phyloP scores from a whole-genome alignment of 75 land plant genomes.

The Azolla pinnata region DNA sequence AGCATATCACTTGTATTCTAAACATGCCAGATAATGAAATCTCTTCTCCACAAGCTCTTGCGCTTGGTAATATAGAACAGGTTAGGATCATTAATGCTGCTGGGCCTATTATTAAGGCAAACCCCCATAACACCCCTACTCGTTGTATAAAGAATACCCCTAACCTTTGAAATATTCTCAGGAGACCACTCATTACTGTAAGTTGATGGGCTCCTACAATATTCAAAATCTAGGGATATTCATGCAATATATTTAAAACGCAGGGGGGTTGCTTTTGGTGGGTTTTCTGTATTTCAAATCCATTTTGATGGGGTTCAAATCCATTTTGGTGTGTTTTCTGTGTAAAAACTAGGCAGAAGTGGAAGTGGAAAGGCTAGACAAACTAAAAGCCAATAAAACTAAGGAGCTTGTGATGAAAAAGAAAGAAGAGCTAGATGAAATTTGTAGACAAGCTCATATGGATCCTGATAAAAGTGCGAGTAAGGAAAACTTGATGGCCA shows the following conservation, averaged over 20 bases:
- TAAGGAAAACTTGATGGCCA: conserved; percentile 15
- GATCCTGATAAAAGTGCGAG: conserved; percentile 16
- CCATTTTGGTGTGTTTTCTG: neutral
- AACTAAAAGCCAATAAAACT: conserved; percentile 16
- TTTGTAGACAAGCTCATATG: conserved; percentile 20
- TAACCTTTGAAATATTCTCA: too few species aligned
- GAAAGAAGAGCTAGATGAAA: conserved; percentile 23
- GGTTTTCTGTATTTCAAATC: neutral
- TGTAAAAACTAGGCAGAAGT: conserved; percentile 12
- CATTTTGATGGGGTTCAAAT: neutral
- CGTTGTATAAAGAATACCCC: neutral
- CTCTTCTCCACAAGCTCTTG: conserved; percentile 24
- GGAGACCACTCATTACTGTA: too few species aligned
- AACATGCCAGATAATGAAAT: conserved; percentile 24
- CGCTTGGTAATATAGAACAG: conserved; percentile 35
- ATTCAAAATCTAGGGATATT: too few species aligned
- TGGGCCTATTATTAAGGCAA: neutral
- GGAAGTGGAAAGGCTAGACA: conserved; percentile 20
- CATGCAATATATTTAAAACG: too few species aligned
- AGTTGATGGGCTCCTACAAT: too few species aligned
- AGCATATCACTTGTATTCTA: conserved; percentile 37
- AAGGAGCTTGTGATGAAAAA: conserved; percentile 23
- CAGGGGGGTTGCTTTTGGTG: neutral
- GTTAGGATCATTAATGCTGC: conserved; percentile 5
- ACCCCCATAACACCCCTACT: neutral